Base-by-base conservation (phyloP, 2,329 filamentous ascomycete genomes). In the Cytospora piceae region DNA sequence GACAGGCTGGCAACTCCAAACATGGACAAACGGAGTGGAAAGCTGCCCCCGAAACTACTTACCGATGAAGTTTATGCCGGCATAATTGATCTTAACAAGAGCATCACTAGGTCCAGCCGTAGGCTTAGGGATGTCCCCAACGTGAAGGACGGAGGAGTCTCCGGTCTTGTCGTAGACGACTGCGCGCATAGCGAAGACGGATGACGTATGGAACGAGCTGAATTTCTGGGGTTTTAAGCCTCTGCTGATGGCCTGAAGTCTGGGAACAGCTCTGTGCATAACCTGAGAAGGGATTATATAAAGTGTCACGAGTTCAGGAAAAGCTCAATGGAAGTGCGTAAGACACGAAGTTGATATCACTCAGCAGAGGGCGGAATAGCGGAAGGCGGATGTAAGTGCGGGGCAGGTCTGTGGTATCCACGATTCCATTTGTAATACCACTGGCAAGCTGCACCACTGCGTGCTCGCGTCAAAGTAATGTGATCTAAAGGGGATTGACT, bases 81-180 rank as follows among this genome's bases (percentile, higher is more conserved):
- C 67, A n/a, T 60, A 68, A 17, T 68, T 64, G 29, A 68, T 31
- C 29, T 68, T 68, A 11, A 68, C 22, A 37, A 68, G 67, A 24
- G 61, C 64, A 42, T 67, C 64, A 24, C 42, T 42, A 15, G 67
- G 58, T 17, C 61, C 58, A 4, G 62, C 27, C 7, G 49, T 58
- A n/a, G 64, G 67, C 61, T 68, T 68, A n/a, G 67, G 64, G 2
- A 67, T 29, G 12, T 68, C 67, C 34, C 60, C 61, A 27, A 68
- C 49, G 12, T 68, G 61, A 20, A 68, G 67, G 12, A 68, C 67
- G 39, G 64, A 67, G 29, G 67, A 67, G 61, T 67, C 67, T 27
- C 67, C 67, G 3, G 64, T 67, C 58, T 67, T 67, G 31, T 68
- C 58, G 24, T 64, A 68, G 12, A 68, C 20, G 12, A 68, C 64